A percentile compares a stretch with the other conserved stretches of the same genome.
Conservation (phyloP, 2,329 filamentous ascomycete species). For the Hypoxylon sp. region DNA sequence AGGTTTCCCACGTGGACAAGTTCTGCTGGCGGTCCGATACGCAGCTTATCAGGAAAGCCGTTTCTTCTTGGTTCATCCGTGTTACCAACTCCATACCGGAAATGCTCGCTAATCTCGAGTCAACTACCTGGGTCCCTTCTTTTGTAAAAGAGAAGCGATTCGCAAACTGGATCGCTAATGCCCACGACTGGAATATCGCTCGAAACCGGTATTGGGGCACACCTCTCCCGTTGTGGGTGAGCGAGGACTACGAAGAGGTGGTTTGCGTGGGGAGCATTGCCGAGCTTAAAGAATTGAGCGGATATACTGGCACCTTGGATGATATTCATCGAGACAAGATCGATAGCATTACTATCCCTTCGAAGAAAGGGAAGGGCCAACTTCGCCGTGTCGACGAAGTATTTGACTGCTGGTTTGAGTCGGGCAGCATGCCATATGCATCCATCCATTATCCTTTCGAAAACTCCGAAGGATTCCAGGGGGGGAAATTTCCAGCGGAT, state of each 20-base stretch:
- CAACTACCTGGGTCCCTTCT: conserved; percentile 90
- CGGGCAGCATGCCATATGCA: conserved; percentile 94
- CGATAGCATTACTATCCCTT: conserved; percentile 94
- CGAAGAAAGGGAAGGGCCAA: conserved; percentile 86
- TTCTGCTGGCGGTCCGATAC: conserved; percentile 97
- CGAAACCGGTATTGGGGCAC: conserved; percentile 97
- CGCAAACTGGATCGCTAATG: conserved; percentile 90
- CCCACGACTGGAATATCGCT: conserved; percentile 95
- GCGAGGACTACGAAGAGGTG: conserved; percentile 87
- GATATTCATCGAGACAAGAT: conserved; percentile 95
- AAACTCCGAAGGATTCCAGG: conserved; percentile 81
- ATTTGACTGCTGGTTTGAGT: conserved; percentile 97
- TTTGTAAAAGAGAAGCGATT: conserved; percentile 95
- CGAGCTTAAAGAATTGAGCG: conserved; percentile 87
- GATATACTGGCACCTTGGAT: conserved; percentile 84
- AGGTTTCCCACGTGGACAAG: conserved; percentile 91
- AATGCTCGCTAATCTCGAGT: conserved; percentile 91
- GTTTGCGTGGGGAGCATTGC: conserved; percentile 88
- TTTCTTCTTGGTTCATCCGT: conserved; percentile 95
- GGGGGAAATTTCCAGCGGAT: conserved; percentile 87
- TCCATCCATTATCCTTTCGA: conserved; percentile 94
- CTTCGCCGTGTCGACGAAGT: conserved; percentile 87
- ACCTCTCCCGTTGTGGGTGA: conserved; percentile 91
- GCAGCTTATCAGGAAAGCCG: conserved; percentile 90
- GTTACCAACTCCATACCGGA: conserved; percentile 86